Evolutionary conservation across 139 green algal genomes (phyloP).

Genomic region (Coccomyxa sp.): DNA sequence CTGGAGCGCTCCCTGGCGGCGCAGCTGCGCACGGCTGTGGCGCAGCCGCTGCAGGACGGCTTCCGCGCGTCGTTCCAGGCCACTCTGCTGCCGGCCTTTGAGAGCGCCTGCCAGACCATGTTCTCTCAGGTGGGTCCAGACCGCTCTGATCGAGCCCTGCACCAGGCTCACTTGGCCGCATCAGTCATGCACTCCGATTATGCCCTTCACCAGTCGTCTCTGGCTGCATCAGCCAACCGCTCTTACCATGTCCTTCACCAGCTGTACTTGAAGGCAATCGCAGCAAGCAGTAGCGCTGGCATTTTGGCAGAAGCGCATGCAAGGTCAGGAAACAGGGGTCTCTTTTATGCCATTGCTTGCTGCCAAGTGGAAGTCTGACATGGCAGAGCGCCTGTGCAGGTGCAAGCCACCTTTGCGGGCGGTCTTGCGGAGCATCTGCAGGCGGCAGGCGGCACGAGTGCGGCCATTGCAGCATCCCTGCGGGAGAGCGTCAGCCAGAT

Average conservation of each 20-base stretch:
- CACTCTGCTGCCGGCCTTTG: constrained; percentile 67
- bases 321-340: too few species aligned
- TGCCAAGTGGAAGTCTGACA: neutral
- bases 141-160: neutral
- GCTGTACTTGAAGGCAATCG: too few species aligned
- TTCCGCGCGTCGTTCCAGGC: constrained; percentile 46
- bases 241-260: neutral
- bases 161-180: too few species aligned
- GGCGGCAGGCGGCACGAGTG: constrained; percentile 14
- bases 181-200: too few species aligned
- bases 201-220: neutral
- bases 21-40: constrained; percentile 37
- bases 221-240: too few species aligned
- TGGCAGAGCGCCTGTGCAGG: constrained; percentile 23
- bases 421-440: constrained; percentile 65
- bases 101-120: constrained; percentile 54
- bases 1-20: constrained; percentile 31
- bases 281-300: neutral
- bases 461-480: constrained; percentile 27
- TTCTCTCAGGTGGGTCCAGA: constrained; percentile 43
- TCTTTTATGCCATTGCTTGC: too few species aligned
- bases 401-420: constrained; percentile 55
- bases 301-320: too few species aligned
- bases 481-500: constrained; percentile 17
- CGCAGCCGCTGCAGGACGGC: constrained; percentile 44